phyloP scores from a whole-genome alignment of 2,329 filamentous ascomycete genomes.

The Apiospora malaysiana region DNA sequence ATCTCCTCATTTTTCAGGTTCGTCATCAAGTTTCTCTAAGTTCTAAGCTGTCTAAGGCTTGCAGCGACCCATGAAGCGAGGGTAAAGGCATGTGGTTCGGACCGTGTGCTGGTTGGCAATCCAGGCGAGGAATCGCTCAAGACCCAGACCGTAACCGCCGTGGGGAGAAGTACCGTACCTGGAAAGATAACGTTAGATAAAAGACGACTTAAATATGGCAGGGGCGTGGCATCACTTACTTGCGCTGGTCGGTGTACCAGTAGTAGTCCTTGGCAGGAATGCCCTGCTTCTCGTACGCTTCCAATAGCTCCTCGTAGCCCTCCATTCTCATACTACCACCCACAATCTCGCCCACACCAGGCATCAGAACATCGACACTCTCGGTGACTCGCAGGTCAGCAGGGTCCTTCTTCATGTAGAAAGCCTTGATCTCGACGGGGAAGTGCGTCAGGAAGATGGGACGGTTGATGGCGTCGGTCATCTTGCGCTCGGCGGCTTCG shows the following conservation, averaged over 20 bases:
- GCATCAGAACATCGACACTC: constrained; percentile 85
- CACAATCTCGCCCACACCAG: constrained; percentile 95
- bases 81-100: constrained; percentile 74
- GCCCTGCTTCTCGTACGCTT: constrained; percentile 83
- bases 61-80: constrained; percentile 81
- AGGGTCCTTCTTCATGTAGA: constrained; percentile 95
- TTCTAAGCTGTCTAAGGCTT: constrained; percentile 61
- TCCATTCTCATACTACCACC: constrained; percentile 97
- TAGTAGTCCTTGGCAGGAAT: constrained; percentile 89
- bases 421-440: constrained; percentile 96
- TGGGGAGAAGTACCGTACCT: constrained; percentile 92
- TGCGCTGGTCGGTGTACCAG: constrained; percentile 98
- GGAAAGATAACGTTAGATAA: constrained; percentile 21
- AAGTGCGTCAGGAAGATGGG: constrained; percentile 98
- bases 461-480: constrained; percentile 95
- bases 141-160: constrained; percentile 89
- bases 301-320: constrained; percentile 86
- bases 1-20: too few species aligned
- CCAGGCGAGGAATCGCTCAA: constrained; percentile 79
- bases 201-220: constrained; percentile 21
- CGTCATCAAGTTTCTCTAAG: not conserved
- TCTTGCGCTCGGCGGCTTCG: constrained; percentile 92
- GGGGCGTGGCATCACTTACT: constrained; percentile 62
- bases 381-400: constrained; percentile 86
- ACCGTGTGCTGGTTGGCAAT: constrained; percentile 69